Evolutionary conservation across 2,329 filamentous ascomycete genomes (phyloP), one percentile per base, ranked within the genome.

Genomic region (Hypoxylon sp.): DNA sequence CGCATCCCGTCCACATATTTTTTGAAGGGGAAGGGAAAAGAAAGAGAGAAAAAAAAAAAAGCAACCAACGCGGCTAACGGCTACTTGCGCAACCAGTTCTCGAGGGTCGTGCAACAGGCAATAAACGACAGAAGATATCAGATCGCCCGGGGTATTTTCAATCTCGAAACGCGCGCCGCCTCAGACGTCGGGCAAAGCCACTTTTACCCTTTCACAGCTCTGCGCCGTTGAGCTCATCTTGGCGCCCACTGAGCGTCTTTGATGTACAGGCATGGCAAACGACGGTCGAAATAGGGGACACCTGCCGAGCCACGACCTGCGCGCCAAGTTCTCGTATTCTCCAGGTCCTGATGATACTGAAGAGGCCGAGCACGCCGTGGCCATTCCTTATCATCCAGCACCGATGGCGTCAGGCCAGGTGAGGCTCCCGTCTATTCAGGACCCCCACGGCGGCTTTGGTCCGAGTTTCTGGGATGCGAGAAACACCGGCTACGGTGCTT

Each of bases 371-470:
- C 68, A 72, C 42, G 71, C 73, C 40, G 74, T 72, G 67, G 58
- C 60, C 29, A 66, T 65, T 58, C 69, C 57, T 42, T 72, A 66
- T 61, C 69, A 64, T 51, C 49, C 67, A 59, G 67, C 73, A 63
- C 73, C 64, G 63, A 81, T 81, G 76, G 77, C 78, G 48, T 69
- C 76, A 46, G 63, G 64, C 38, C 73, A 75, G 55, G 76, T 81
- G 56, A 81, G 76, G 58, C 72, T 82, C 27, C 81, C 81, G 1
- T 78, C 81, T 15, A 83, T 83, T 49, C 76, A 82, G 50, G 81
- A 82, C 65, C 70, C 76, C 42, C 73, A 77, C 47, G 67, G 71
- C 27, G 64, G 72, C 54, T 69, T 54, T 29, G 65, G 18, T 51
- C 62, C 9, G 54, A 50, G 40, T 60, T 58, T 15, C 15, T 73